Evolutionary conservation across 2,329 filamentous ascomycete species (phyloP), one percentile per base, ranked within the genome.

Genomic region (Aspergillus sp.): DNA sequence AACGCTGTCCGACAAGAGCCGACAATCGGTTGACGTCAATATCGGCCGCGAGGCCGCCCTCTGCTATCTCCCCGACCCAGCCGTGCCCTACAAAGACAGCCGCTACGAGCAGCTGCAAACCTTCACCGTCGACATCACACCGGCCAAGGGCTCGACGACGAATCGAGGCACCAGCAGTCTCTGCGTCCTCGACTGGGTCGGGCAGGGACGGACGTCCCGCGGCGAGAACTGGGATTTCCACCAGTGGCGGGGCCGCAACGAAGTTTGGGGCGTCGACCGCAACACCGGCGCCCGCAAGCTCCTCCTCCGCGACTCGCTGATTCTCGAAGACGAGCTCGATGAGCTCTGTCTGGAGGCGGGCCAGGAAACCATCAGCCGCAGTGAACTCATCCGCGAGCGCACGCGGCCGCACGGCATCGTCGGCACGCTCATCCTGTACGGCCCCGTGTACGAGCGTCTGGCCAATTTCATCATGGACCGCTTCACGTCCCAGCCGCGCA

Each of bases 141-240:
- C 65, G 6, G 73, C 76, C 5, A 65, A 57, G 51, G 63, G 58
- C 54, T 59, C 19, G 14, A 13, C 40, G 11, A 42, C 50, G 74
- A 49, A 66, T 31, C 62, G 69, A 9, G 71, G 83, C 40, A 42
- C 40, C 16, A 42, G 40, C 78, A 61, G 87, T 38, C 74, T 97
- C 13, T 95, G 91, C 66, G 80, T 96, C 2, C 77, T 96, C 43
- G 94, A 99, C 71, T 99, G 94, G 94, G 91, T 97, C 5, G 95
- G 87, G 2, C 89, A 93, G 65, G 94, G 94, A 6, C 84, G 94
- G 16, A 84, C 81, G 4, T 92, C 94, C 4, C 83, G 89, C 44
- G 92, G 91, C 20, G 94, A 99, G 73, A 81, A 90, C 58, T 99
- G 94, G 94, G 87, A 86, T 61, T 86, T 97, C 55, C 76, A 81